A percentile compares a stretch with the other conserved stretches of the same genome.
These are phyloP conservation scores for Cyberlindnera americana DNA, from an alignment of 805 yeast species.

Conservation along the genomic window DNA sequence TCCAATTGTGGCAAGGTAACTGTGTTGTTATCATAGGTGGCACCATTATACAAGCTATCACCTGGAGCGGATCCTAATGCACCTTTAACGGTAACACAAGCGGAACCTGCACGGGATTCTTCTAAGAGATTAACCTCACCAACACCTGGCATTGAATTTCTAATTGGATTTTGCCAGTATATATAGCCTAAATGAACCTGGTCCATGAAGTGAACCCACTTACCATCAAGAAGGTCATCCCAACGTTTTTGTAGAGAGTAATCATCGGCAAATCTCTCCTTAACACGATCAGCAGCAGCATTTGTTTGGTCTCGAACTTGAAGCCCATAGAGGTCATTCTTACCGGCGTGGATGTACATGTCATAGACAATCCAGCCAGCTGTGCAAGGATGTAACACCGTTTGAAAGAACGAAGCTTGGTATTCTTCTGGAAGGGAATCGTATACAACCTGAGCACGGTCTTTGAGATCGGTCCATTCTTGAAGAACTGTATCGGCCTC, in stretches of 20 bases:
- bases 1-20: conserved; percentile 10
- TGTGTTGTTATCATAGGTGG: conserved; percentile 11
- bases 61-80: conserved; percentile 12
- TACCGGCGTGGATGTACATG: conserved; percentile 9
- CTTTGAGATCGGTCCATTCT: conserved; percentile 9
- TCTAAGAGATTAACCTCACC: not conserved
- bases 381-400: conserved; percentile 10
- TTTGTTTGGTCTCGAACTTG: conserved; percentile 14
- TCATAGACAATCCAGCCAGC: conserved; percentile 14
- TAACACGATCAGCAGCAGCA: conserved; percentile 7
- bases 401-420: conserved; percentile 10
- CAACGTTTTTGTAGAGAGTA: conserved; percentile 4
- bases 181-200: conserved; percentile 12
- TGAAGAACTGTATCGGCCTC: conserved; percentile 10
- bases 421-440: conserved; percentile 8
- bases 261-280: conserved; percentile 9
- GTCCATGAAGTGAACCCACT: conserved; percentile 16
- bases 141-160: conserved; percentile 12
- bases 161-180: conserved; percentile 16
- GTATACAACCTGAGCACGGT: conserved; percentile 9
- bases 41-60: conserved; percentile 10
- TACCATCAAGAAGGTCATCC: conserved; percentile 12
- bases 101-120: conserved; percentile 13
- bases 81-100: conserved; percentile 7
- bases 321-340: conserved; percentile 8